Percentiles rank a stretch among this genome's conserved stretches.
Evolutionary conservation across 2,329 filamentous ascomycete species (phyloP).

Genomic region (Coniochaeta sp.): DNA sequence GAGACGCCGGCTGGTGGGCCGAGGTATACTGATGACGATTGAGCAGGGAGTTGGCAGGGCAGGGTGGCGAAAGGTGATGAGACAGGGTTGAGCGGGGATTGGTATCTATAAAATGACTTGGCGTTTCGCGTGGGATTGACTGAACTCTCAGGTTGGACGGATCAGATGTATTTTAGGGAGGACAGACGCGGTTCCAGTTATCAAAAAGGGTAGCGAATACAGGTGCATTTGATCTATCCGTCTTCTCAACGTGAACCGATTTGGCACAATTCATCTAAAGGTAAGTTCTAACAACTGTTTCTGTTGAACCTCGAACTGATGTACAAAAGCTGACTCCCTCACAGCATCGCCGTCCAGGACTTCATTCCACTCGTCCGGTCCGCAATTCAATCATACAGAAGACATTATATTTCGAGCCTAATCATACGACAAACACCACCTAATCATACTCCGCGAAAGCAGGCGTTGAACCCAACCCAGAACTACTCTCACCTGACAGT

Average conservation of each 20-base stretch:
- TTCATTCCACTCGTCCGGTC: too few species aligned
- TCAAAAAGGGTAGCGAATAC: background rate
- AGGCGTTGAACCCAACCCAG: too few species aligned
- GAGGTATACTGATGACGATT: constrained; percentile 46
- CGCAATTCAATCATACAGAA: too few species aligned
- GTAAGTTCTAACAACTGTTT: too few species aligned
- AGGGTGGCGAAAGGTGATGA: background rate
- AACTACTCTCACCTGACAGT: background rate
- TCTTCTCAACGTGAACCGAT: too few species aligned
- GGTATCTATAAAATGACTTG: background rate
- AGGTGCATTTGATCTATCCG: background rate
- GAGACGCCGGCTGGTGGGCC: constrained; percentile 57
- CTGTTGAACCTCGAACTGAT: too few species aligned
- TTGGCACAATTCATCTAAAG: too few species aligned
- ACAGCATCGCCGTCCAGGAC: too few species aligned
- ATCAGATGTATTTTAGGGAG: background rate
- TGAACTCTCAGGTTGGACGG: background rate
- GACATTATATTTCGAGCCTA: too few species aligned
- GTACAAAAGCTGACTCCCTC: too few species aligned
- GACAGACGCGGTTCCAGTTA: background rate
- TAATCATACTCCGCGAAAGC: background rate
- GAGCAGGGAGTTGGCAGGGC: background rate
- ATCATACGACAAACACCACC: too few species aligned
- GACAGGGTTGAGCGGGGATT: background rate
- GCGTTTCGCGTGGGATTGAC: background rate